Evolutionary conservation across 192 early-diverging fungal genomes (phyloP), one percentile per base, ranked within the genome.

Genomic region (Ramicandelaber brevisporus): DNA sequence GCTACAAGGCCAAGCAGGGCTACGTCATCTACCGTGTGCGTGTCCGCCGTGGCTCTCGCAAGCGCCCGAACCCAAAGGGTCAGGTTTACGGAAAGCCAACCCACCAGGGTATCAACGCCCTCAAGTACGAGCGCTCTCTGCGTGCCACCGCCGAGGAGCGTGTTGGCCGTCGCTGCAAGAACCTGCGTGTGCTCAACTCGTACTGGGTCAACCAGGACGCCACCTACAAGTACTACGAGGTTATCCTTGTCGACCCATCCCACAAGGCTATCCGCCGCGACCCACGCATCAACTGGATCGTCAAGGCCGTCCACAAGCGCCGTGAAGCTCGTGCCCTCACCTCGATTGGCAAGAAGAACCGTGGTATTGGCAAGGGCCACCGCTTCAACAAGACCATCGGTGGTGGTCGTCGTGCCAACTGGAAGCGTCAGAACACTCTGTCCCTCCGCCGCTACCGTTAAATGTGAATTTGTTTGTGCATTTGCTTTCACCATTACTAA

Each of bases 1-100:
- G 92, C 38, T 98, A 98, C 83, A 97, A 97, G 62, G 92, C 92
- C 65, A 98, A 98, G 74, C 92, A 95, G 65, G 92, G 92, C 50
- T 98, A 75, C 56, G 85, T 98, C 40, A 72, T 98, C 65, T 98
- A 98, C 78, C 78, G 88, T 49, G 69, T 98, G 50, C 86, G 92
- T 55, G 83, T 98, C 36, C 84, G 92, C 53, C 84, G 92, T 62
- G 92, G 92, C 68, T 70, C 74, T 60, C 86, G 92, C 61, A 98
- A 98, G 69, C 61, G 89, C 54, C 80, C 76, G 34, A 83, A 77
- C 46, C 75, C 70, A 62, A 97, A 97, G 82, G 92, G 92, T 64
- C 73, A 74, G 42, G 84, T 85, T 41, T 98, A 77, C 65, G 92
- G 92, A 52, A 98, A 98, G 76, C 92, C 92, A 42, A 77, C 70